phyloP scores from a whole-genome alignment of 2,329 filamentous ascomycete species.

The Colletotrichum theobromicola region DNA sequence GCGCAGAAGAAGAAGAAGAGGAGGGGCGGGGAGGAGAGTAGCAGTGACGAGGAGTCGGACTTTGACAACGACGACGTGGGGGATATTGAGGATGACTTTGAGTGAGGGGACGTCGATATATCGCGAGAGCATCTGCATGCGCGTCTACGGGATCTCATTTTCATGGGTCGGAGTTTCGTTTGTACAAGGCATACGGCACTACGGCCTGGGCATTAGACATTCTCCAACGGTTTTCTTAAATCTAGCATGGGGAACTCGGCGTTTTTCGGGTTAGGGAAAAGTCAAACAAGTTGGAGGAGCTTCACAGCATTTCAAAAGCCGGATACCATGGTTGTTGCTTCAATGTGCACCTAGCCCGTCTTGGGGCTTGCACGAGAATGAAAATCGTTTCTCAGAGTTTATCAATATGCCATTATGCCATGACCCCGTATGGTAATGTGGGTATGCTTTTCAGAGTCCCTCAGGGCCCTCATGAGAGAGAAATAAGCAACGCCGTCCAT shows the following conservation, averaged over 20 bases:
- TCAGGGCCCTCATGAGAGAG: background rate
- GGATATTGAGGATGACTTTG: background rate
- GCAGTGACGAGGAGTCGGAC: slow-evolving; percentile 25
- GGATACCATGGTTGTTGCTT: background rate
- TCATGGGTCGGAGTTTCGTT: background rate
- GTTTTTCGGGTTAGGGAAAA: background rate
- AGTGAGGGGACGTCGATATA: background rate
- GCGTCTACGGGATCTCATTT: background rate
- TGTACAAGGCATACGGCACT: background rate
- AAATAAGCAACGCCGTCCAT: background rate
- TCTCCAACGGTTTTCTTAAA: background rate
- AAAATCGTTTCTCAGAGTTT: background rate
- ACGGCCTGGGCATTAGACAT: background rate
- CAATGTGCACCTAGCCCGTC: background rate
- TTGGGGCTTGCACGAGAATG: background rate
- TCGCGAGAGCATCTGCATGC: background rate
- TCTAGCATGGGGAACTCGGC: slow-evolving; percentile 5
- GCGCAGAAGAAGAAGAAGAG: slow-evolving; percentile 34
- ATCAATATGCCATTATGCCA: background rate
- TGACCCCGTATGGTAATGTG: background rate
- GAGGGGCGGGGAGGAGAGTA: slow-evolving; percentile 33
- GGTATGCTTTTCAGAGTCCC: background rate
- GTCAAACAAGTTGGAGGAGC: background rate
- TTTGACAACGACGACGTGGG: slow-evolving; percentile 33
- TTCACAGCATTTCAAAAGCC: background rate